These are phyloP conservation scores for Amborella trichopoda DNA, from an alignment of 164 flowering plant species.

Conservation along the genomic window DNA sequence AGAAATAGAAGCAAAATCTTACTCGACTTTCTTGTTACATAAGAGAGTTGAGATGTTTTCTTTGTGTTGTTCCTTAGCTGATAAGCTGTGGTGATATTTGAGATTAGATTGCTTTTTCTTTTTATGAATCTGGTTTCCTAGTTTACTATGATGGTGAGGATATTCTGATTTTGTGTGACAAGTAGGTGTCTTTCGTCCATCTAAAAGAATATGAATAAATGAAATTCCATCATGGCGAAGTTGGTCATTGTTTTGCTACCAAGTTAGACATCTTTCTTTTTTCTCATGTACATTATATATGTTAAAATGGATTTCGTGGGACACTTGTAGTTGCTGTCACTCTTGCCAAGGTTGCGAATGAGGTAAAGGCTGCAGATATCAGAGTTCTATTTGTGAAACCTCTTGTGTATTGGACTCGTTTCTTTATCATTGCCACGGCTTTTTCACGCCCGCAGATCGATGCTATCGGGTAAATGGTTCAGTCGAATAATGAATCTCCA, in stretches of 20 bases:
- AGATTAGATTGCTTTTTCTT: too few relatives aligned
- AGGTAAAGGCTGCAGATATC: slow-evolving; percentile 87
- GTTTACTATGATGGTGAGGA: too few relatives aligned
- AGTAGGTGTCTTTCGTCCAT: too few relatives aligned
- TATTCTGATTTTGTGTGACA: too few relatives aligned
- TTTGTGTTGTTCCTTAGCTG: too few relatives aligned
- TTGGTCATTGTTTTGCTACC: not conserved
- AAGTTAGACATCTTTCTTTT: not conserved
- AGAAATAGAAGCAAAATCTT: too few relatives aligned
- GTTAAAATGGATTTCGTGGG: slow-evolving; percentile 1
- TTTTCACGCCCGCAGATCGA: slow-evolving; percentile 93
- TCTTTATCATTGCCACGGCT: slow-evolving; percentile 92
- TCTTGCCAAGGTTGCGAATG: slow-evolving; percentile 84
- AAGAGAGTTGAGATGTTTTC: too few relatives aligned
- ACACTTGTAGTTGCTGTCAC: slow-evolving; percentile 70
- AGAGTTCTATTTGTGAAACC: slow-evolving; percentile 94
- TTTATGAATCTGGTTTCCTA: too few relatives aligned
- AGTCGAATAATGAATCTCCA: not conserved
- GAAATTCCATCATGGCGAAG: not conserved
- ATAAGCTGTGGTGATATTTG: too few relatives aligned
- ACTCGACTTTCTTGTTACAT: too few relatives aligned
- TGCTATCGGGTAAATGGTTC: slow-evolving; percentile 62
- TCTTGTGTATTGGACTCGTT: slow-evolving; percentile 91
- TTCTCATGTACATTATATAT: not conserved
- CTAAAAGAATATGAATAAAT: not conserved